A percentile compares a stretch with the other conserved stretches of the same genome.
Evolutionary conservation across 1,284 basidiomycete genomes (phyloP).

Genomic region (Cryptococcus sp.): DNA sequence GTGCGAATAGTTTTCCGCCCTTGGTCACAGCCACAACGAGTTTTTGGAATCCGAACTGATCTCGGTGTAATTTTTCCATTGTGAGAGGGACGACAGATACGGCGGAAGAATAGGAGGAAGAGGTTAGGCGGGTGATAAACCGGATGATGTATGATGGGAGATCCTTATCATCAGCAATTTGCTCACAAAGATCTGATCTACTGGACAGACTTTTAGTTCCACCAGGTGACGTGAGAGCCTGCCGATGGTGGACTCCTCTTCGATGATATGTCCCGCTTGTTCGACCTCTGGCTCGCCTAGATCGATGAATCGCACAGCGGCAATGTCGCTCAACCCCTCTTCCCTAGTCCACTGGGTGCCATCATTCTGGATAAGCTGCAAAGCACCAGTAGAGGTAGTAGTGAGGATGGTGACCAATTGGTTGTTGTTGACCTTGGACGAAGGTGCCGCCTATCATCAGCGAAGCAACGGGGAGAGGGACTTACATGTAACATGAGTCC

Average conservation of each 20-base stretch:
- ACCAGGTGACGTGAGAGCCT: conserved; percentile 60
- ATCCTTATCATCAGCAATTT: conserved; percentile 51
- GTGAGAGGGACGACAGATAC: conserved; percentile 44
- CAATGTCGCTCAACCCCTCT: conserved; percentile 68
- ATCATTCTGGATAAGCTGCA: conserved; percentile 70
- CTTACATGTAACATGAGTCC: conserved; percentile 69
- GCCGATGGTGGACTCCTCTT: conserved; percentile 57
- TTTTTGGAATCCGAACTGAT: conserved; percentile 84
- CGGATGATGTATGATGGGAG: conserved; percentile 65
- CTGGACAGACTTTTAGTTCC: conserved; percentile 58
- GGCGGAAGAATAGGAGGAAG: conserved; percentile 62
- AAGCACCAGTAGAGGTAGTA: conserved; percentile 69
- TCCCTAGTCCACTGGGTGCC: conserved; percentile 72
- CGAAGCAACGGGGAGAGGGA: conserved; percentile 5
- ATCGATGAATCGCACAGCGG: conserved; percentile 67
- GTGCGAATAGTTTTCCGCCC: conserved; percentile 72
- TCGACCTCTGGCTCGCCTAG: conserved; percentile 64
- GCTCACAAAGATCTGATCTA: too few species aligned
- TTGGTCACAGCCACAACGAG: conserved; percentile 69
- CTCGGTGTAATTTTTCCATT: conserved; percentile 55
- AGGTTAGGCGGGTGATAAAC: conserved; percentile 68
- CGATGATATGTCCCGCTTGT: conserved; percentile 48
- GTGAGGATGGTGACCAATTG: conserved; percentile 48
- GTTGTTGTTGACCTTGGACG: conserved; percentile 11
- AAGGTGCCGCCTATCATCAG: conserved; percentile 21